Base-by-base conservation (phyloP, 345 rosid genomes). In the Sapria himalayana region DNA sequence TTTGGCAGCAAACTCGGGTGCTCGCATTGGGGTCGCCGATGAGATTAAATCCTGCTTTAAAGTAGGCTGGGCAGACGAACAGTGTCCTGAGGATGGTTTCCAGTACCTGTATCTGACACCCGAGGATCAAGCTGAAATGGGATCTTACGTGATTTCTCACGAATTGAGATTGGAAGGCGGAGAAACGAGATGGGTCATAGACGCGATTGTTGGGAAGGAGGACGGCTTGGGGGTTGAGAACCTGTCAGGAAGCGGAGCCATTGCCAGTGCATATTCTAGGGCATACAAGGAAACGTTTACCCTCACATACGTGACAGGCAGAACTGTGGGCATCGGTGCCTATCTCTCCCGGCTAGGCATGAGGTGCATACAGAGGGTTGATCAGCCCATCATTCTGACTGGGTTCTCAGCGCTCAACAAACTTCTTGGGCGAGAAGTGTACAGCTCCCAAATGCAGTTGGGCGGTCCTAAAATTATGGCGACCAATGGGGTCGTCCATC, bases 391-490 rank as follows among this genome's bases (percentile, higher is more conserved):
- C 57, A 84, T 89, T 60, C 66, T 89, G 56, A 84, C 99, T 2
- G 99, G 99, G 32, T 89, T 89, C 72, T 84, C 99, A 24, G 92
- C 99, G 13, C 59, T 89, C 51, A 89, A 89, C 71, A 89, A 89
- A 64, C 81, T 89, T 53, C 99, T 89, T 36, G 99, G 99, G 29
- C 86, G 99, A 24, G 99, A 89, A 61, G 99, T 89, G 18, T 89
- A 89, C 63, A 89, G 99, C 66, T 89, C 99, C 49, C 99, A 89
- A 64, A 89, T 89, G 99, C 99, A 89, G 68, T 95, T 89, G 37
- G 99, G 99, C 48, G 99, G 99, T 25, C 99, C 99, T 2, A 89
- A 89, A 69, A 79, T 89, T 54, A 89, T 89, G 99, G 95, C 92
- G 25, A 89, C 95, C 29, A 89, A 89, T 51, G 99, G 99, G 34